These are phyloP conservation scores for Lodderomyces parapsilosis DNA, from an alignment of 1,139 yeast genomes.

Conservation along the genomic window DNA sequence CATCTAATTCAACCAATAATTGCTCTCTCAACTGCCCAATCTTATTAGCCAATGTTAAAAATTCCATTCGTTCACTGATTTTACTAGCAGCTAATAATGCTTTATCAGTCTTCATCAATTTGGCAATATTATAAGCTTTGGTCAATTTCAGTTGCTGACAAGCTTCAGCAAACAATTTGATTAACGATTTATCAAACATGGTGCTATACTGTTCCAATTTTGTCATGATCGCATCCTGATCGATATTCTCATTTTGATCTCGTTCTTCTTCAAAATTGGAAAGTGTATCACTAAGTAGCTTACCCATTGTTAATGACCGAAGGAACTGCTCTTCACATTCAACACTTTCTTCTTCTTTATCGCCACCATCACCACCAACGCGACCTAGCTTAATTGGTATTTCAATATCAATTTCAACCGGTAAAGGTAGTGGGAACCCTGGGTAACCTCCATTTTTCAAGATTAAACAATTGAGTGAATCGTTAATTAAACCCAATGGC, in stretches of 20 bases:
- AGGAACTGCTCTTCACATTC: constrained; percentile 42
- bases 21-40: constrained; percentile 65
- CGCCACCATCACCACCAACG: neutral
- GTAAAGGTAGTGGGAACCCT: constrained; percentile 78
- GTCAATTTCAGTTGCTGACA: constrained; percentile 66
- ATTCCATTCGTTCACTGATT: constrained; percentile 78
- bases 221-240: constrained; percentile 39
- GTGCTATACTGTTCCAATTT: constrained; percentile 50
- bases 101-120: constrained; percentile 68
- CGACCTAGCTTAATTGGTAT: constrained; percentile 50
- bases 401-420: constrained; percentile 70
- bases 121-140: constrained; percentile 70
- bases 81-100: constrained; percentile 82
- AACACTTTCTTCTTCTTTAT: constrained; percentile 18
- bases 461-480: constrained; percentile 69
- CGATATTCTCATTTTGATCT: constrained; percentile 24
- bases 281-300: constrained; percentile 44
- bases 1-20: constrained; percentile 32
- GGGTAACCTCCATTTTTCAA: constrained; percentile 57
- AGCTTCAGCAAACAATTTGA: constrained; percentile 73
- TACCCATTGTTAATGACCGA: constrained; percentile 49
- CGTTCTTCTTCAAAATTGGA: constrained; percentile 31
- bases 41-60: constrained; percentile 61
- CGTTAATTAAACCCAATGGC: constrained; percentile 81
- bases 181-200: constrained; percentile 67